phyloP scores from a whole-genome alignment of 1,284 basidiomycete genomes.

The Pseudozyma pruni region DNA sequence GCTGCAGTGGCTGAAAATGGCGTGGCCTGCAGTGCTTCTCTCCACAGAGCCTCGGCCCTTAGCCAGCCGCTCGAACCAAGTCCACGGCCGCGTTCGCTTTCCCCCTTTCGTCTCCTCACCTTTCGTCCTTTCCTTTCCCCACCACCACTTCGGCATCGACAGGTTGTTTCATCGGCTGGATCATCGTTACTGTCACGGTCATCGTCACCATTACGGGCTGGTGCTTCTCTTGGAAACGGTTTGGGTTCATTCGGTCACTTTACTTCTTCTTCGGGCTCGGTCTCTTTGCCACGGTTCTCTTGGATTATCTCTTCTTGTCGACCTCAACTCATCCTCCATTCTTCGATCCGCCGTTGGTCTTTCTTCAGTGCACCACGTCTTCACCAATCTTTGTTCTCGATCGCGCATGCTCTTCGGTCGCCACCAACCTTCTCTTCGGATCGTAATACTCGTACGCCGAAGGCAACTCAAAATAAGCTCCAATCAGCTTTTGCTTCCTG shows the following conservation, averaged over 20 bases:
- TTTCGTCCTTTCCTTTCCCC: neutral
- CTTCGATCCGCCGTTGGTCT: too few species aligned
- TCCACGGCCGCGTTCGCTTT: neutral
- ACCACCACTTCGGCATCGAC: neutral
- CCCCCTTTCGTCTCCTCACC: neutral
- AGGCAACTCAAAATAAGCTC: too few species aligned
- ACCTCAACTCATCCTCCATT: too few species aligned
- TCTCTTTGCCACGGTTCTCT: slow-evolving; percentile 3
- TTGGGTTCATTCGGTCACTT: neutral
- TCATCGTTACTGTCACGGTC: neutral
- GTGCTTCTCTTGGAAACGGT: slow-evolving; percentile 11
- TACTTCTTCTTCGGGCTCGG: neutral
- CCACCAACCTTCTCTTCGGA: too few species aligned
- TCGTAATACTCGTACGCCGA: too few species aligned
- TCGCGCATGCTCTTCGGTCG: too few species aligned
- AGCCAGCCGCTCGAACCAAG: neutral
- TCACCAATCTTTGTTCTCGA: neutral
- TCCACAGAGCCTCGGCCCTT: neutral
- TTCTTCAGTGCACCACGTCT: neutral
- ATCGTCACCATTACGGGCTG: slow-evolving; percentile 6
- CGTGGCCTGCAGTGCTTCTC: too few species aligned
- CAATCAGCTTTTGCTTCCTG: neutral
- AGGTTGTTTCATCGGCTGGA: neutral
- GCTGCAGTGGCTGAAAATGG: too few species aligned
- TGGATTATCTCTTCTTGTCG: neutral